These are phyloP conservation scores for Venturia effusa DNA, from an alignment of 2,329 filamentous ascomycete species.

Conservation along the genomic window DNA sequence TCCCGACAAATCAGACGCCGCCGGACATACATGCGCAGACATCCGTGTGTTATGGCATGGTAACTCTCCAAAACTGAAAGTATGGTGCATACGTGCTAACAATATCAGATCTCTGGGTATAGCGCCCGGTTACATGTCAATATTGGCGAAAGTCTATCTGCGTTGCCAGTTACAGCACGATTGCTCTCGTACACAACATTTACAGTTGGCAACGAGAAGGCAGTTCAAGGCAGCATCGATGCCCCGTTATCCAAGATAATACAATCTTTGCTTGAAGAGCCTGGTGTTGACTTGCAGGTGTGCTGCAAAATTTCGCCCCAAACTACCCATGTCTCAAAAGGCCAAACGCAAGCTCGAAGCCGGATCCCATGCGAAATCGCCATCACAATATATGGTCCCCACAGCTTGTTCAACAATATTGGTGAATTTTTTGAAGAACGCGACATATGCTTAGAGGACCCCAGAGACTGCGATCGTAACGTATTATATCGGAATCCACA, in stretches of 20 bases:
- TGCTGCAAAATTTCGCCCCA: background rate
- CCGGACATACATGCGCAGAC: too few relatives aligned
- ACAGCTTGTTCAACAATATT: constrained; percentile 16
- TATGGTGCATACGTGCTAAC: too few relatives aligned
- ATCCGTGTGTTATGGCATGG: too few relatives aligned
- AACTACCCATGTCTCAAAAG: background rate
- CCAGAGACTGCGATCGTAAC: constrained; percentile 16
- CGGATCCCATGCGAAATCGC: background rate
- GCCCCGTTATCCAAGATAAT: background rate
- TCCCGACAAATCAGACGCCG: too few relatives aligned
- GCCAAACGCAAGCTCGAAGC: background rate
- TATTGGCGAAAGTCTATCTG: background rate
- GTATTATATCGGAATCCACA: constrained; percentile 20
- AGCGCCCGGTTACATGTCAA: background rate
- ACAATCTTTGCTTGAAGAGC: background rate
- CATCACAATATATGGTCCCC: constrained; percentile 15
- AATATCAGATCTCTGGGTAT: background rate
- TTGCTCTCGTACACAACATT: background rate
- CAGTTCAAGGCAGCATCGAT: background rate
- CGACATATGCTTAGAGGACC: constrained; percentile 19
- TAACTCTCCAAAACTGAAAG: too few relatives aligned
- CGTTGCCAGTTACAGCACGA: background rate
- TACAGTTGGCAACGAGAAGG: background rate
- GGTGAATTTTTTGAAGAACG: constrained; percentile 19
- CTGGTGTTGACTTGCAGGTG: background rate